Base-by-base conservation (phyloP, 2,329 filamentous ascomycete genomes). In the Verticillium nubilum region DNA sequence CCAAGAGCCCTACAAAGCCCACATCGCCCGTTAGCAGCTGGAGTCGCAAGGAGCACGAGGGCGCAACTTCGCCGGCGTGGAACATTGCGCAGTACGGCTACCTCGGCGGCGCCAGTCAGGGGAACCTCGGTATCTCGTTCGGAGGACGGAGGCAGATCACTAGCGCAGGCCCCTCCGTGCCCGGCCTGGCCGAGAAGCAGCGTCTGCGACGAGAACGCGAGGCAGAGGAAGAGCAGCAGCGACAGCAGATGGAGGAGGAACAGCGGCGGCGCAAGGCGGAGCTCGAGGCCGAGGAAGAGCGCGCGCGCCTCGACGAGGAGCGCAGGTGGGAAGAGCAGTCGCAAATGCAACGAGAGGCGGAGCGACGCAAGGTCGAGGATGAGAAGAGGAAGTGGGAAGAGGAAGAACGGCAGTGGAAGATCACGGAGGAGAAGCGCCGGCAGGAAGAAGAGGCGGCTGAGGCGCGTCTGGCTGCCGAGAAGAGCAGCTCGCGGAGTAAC, bases 21-120 rank as follows among this genome's bases (percentile, higher is more conserved):
- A 73, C 80, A 15, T 73, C 78, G 60, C 74, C 79, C 1, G 85
- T 94, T 62, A 97, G 90, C 70, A 96, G 87, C 74, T 98, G 95
- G 95, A 96, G 91, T 74, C 96, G 86, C 72, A 91, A 84, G 73
- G 83, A 85, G 59, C 91, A 97, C 66, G 90, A 97, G 73, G 85
- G 85, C 17, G 83, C 82, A 52, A 97, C 93, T 1, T 82, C 88
- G 27, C 95, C 95, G 0, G 95, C 95, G 1, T 99, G 95, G 95
- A 99, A 98, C 71, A 98, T 98, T 67, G 90, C 93, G 60, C 95
- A 99, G 72, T 99, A 99, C 71, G 93, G 95, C 7, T 99, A 97
- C 74, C 95, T 98, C 89, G 95, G 95, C 60, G 95, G 95, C 55
- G 95, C 95, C 27, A 97, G 91, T 69, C 95, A 99, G 73, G 94